Evolutionary conservation across 441 rosid species (phyloP).

Genomic region (Erysimum cheiri): DNA sequence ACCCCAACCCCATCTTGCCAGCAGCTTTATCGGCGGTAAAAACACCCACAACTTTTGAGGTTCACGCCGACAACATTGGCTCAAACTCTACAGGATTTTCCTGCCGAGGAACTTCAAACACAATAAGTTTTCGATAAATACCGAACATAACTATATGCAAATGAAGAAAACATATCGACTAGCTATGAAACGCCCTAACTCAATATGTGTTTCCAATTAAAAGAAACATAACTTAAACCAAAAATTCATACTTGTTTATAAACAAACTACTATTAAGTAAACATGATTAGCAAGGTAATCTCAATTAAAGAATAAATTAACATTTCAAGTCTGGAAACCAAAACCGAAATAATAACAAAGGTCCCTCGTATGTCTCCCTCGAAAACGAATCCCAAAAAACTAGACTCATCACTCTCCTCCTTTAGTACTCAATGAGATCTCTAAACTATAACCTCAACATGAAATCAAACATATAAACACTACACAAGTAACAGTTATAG

Average conservation of each 20-base stretch:
- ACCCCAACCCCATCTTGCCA: constrained; percentile 49
- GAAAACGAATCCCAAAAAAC: background rate
- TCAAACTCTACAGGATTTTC: constrained; percentile 43
- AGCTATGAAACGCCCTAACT: background rate
- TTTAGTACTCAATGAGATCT: background rate
- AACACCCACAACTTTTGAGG: constrained; percentile 44
- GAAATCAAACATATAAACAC: background rate
- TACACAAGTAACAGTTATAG: background rate
- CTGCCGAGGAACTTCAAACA: constrained; percentile 48
- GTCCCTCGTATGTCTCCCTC: background rate
- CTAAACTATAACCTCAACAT: background rate
- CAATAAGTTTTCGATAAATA: constrained; percentile 19
- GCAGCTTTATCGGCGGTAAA: constrained; percentile 46
- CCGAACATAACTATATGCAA: background rate
- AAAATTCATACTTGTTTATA: background rate
- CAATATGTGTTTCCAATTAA: background rate
- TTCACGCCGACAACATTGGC: constrained; percentile 46
- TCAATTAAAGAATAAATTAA: no score
- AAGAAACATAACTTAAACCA: background rate
- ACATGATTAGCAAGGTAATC: no score
- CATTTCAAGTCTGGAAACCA: background rate
- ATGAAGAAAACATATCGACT: no score
- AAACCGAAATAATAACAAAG: background rate
- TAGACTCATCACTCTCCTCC: background rate
- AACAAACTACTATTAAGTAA: background rate